Base-by-base conservation (phyloP, 495 filamentous ascomycete species). In the Penicillium paradoxum region DNA sequence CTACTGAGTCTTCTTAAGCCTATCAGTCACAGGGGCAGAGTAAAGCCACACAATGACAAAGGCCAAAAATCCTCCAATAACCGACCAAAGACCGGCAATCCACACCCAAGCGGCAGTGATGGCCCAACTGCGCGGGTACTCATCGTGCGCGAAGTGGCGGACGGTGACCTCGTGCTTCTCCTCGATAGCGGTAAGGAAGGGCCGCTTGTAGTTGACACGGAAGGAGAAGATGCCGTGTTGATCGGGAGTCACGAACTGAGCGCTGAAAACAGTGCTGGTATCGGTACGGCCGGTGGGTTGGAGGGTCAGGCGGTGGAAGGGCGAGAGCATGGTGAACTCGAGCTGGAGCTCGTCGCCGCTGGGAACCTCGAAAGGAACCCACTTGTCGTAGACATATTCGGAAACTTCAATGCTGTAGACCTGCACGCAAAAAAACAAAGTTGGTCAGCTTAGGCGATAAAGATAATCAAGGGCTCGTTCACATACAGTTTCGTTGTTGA, bases 151-250 rank as follows among this genome's bases (percentile, higher is more conserved):
- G 68, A 93, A 93, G 73, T 98, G 93, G 19, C 93, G 79, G 18
- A 97, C 88, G 0, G 92, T 93, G 21, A 97, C 91, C 27, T 90
- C 91, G 58, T 86, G 82, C 82, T 97, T 98, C 79, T 96, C 90
- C 62, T 97, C 93, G 45, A 98, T 67, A 65, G 83, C 86, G 65
- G 83, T 91, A 57, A 93, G 65, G 78, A 96, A 95, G 2, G 95
- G 91, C 3, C 93, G 85, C 75, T 91, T 92, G 79, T 97, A 96
- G 79, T 96, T 92, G 63, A 96, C 80, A 66, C 82, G 82, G 83
- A 97, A 96, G 64, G 92, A 90, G 79, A 97, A 97, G 68, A 97
- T 96, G 61, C 92, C 92, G 78, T 97, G 92, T 71, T 97, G 92
- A 64, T 97, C 95, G 7, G 93, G 93, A 10, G 90, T 76, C 53